A percentile compares a stretch with the other conserved stretches of the same genome.
Conservation (phyloP, 192 early-diverging fungal genomes). For the Chytriomyces confervae region DNA sequence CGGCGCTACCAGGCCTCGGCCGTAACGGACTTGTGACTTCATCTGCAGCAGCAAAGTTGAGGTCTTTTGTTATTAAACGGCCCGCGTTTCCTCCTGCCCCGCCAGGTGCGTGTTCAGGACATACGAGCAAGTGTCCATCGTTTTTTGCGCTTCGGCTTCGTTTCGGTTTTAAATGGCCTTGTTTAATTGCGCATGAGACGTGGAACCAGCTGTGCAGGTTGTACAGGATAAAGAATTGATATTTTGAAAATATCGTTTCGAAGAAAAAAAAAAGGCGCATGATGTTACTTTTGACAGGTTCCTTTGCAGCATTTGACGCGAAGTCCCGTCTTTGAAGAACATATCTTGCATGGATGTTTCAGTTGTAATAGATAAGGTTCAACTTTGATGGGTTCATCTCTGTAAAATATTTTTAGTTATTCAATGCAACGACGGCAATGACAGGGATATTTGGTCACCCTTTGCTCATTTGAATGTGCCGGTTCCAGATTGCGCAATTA, state of each 20-base stretch:
- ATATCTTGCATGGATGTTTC: slow-evolving; percentile 13
- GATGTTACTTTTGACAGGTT: not conserved
- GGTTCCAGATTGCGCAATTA: slow-evolving; percentile 23
- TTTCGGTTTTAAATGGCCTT: slow-evolving; percentile 6
- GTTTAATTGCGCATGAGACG: slow-evolving; percentile 21
- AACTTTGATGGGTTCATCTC: slow-evolving; percentile 26
- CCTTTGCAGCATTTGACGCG: slow-evolving; percentile 9
- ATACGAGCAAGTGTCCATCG: not conserved
- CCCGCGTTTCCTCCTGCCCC: too few species aligned
- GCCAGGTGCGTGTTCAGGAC: not conserved
- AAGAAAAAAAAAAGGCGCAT: not conserved
- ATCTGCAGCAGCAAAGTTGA: too few species aligned
- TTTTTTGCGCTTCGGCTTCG: not conserved
- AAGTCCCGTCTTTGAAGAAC: slow-evolving; percentile 11
- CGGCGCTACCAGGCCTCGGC: not conserved
- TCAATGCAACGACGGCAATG: not conserved
- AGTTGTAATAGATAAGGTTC: not conserved
- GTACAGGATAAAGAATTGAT: not conserved
- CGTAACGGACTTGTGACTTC: not conserved
- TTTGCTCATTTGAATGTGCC: not conserved
- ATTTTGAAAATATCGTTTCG: not conserved
- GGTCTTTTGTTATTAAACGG: too few species aligned
- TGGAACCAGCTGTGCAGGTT: not conserved
- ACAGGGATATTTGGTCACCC: not conserved
- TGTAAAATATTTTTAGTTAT: not conserved